A percentile compares a stretch with the other conserved stretches of the same genome.
Conservation (phyloP, 306 rosid genomes). For the Dicorynia guianensis region DNA sequence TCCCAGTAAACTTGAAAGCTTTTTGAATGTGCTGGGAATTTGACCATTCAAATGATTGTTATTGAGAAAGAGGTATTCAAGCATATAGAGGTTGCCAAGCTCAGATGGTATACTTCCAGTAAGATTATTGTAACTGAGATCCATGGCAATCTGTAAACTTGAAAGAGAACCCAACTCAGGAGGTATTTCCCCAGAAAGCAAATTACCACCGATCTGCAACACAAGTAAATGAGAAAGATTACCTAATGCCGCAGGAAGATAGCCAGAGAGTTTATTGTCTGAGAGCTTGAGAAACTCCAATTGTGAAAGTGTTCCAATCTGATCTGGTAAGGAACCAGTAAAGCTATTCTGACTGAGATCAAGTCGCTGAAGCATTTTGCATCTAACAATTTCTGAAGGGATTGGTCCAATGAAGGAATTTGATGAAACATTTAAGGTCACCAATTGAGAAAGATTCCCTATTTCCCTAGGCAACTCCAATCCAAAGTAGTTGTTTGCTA, state of each 20-base stretch:
- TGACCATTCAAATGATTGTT: constrained; percentile 85
- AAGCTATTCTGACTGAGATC: constrained; percentile 83
- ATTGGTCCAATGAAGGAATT: constrained; percentile 70
- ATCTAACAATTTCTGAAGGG: constrained; percentile 68
- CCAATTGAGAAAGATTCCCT: constrained; percentile 82
- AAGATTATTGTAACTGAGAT: constrained; percentile 86
- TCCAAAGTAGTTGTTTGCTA: constrained; percentile 78
- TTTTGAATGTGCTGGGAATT: constrained; percentile 81
- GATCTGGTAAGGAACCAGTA: constrained; percentile 64
- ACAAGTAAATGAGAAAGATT: constrained; percentile 80
- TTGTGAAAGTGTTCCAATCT: constrained; percentile 80
- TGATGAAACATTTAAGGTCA: constrained; percentile 84
- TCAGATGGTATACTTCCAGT: constrained; percentile 72
- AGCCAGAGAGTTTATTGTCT: constrained; percentile 72
- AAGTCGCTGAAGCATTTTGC: constrained; percentile 86
- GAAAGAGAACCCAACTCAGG: constrained; percentile 75
- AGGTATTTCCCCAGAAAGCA: constrained; percentile 81
- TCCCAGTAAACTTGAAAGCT: constrained; percentile 73
- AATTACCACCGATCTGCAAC: constrained; percentile 83
- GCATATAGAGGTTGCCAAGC: constrained; percentile 78
- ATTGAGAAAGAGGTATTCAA: constrained; percentile 75
- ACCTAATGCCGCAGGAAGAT: constrained; percentile 71
- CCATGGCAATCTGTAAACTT: constrained; percentile 89
- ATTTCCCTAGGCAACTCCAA: constrained; percentile 83
- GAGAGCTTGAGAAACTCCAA: constrained; percentile 89